Percentiles rank a stretch among this genome's conserved stretches.
These are phyloP conservation scores for Solanum sejunctum DNA, from an alignment of 257 asterid species.

Conservation along the genomic window DNA sequence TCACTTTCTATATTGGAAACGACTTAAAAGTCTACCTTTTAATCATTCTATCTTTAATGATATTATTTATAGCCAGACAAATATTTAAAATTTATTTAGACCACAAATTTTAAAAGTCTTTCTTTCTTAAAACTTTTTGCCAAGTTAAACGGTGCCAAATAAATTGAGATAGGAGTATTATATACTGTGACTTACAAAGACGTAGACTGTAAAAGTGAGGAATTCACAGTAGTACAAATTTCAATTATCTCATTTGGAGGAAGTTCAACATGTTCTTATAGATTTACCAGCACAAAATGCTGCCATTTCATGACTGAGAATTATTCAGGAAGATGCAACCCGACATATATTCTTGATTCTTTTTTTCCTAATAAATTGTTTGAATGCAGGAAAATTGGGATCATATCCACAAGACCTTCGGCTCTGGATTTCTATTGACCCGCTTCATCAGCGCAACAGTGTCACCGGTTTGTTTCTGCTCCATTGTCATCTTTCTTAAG, in stretches of 20 bases:
- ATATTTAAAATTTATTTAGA: not conserved
- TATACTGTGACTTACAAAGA: not conserved
- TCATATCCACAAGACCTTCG: conserved; percentile 52
- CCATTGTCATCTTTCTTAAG: not conserved
- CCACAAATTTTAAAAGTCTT: not conserved
- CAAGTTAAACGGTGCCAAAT: not conserved
- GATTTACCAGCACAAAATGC: not conserved
- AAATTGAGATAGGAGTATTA: not conserved
- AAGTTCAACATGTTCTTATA: not conserved
- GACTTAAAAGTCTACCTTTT: not conserved
- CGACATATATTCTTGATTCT: not conserved
- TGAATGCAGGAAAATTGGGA: conserved; percentile 73
- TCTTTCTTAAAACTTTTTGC: not conserved
- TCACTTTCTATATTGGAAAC: not conserved
- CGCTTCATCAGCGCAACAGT: conserved; percentile 61
- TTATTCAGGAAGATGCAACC: not conserved
- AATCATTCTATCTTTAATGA: not conserved
- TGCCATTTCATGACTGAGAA: not conserved
- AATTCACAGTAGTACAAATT: not conserved
- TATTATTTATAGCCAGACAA: not conserved
- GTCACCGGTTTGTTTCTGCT: conserved; percentile 49
- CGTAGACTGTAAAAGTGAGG: not conserved
- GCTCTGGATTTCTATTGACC: conserved; percentile 74
- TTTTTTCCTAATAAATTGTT: not conserved
- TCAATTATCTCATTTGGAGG: not conserved